phyloP scores from a whole-genome alignment of 257 asterid genomes.

The Penstemon newberryi region DNA sequence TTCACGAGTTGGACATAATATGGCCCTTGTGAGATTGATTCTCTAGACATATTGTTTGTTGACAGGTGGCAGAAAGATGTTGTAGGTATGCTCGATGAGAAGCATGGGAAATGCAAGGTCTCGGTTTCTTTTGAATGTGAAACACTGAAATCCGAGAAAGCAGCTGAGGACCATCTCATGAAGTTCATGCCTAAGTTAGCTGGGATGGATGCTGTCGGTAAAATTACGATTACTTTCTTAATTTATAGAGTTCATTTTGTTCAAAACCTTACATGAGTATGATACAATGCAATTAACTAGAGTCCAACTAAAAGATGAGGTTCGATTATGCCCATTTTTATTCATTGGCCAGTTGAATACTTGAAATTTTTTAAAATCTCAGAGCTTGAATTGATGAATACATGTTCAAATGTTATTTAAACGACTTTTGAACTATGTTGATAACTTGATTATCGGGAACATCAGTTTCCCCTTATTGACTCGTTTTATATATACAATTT shows the following conservation, averaged over 20 bases:
- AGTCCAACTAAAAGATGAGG: neutral
- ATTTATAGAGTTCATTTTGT: constrained; percentile 17
- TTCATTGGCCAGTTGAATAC: no score
- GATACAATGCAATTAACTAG: neutral
- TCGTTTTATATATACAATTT: neutral
- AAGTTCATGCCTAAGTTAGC: constrained; percentile 93
- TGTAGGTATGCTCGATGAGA: constrained; percentile 80
- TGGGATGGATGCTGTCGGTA: constrained; percentile 93
- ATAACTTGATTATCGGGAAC: neutral
- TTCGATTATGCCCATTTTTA: constrained; percentile 1
- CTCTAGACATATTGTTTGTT: constrained; percentile 17
- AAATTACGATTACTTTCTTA: constrained; percentile 9
- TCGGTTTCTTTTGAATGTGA: constrained; percentile 84
- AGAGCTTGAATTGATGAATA: neutral
- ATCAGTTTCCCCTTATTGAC: neutral
- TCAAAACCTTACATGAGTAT: neutral
- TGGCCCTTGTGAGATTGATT: constrained; percentile 7
- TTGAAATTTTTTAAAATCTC: neutral
- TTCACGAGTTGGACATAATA: neutral
- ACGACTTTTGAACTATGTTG: constrained; percentile 1
- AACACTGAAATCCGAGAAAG: constrained; percentile 83
- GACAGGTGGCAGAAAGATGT: constrained; percentile 92
- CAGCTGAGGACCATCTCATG: constrained; percentile 86
- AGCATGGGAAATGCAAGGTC: constrained; percentile 50
- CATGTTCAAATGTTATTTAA: neutral